These are phyloP conservation scores for Bipolaris gigantea DNA, from an alignment of 2,329 filamentous ascomycete species.

Conservation along the genomic window DNA sequence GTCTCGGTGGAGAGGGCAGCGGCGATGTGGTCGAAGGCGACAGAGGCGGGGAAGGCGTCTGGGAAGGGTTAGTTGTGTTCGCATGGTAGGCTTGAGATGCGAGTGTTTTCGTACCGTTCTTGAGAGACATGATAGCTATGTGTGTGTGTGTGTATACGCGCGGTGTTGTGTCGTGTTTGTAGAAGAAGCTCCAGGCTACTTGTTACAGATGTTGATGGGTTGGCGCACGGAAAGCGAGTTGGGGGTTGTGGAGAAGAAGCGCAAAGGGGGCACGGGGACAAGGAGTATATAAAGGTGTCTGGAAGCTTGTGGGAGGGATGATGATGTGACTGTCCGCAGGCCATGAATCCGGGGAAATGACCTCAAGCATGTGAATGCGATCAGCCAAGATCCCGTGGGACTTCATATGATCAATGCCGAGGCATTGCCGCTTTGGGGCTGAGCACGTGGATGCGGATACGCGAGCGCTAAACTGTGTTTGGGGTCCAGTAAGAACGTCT, in stretches of 20 bases:
- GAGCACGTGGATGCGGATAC: conserved; percentile 19
- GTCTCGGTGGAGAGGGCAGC: conserved; percentile 68
- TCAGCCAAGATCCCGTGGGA: conserved; percentile 14
- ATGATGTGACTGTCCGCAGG: conserved; percentile 12
- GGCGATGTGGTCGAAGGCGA: conserved; percentile 87
- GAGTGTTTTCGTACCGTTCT: conserved; percentile 24
- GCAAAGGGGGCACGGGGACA: background rate
- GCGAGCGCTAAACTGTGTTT: background rate
- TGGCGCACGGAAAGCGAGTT: background rate
- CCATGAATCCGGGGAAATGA: conserved; percentile 19
- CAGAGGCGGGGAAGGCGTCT: conserved; percentile 80
- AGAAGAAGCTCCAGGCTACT: background rate
- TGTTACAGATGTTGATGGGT: background rate
- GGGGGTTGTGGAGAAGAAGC: conserved; percentile 1
- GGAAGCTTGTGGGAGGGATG: conserved; percentile 29
- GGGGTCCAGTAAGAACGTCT: background rate
- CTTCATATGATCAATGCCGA: conserved; percentile 12
- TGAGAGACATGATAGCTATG: conserved; percentile 37
- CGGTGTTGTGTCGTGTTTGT: background rate
- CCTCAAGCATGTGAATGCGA: conserved; percentile 24
- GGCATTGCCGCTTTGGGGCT: conserved; percentile 15
- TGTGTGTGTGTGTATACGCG: background rate
- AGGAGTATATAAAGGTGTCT: conserved; percentile 22
- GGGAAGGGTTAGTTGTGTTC: background rate
- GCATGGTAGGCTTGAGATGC: background rate